Percentiles rank a stretch among this genome's conserved stretches.
These are phyloP conservation scores for Globisporangium rhizosaccharum DNA, from an alignment of 352 stramenopile genomes.

Conservation along the genomic window DNA sequence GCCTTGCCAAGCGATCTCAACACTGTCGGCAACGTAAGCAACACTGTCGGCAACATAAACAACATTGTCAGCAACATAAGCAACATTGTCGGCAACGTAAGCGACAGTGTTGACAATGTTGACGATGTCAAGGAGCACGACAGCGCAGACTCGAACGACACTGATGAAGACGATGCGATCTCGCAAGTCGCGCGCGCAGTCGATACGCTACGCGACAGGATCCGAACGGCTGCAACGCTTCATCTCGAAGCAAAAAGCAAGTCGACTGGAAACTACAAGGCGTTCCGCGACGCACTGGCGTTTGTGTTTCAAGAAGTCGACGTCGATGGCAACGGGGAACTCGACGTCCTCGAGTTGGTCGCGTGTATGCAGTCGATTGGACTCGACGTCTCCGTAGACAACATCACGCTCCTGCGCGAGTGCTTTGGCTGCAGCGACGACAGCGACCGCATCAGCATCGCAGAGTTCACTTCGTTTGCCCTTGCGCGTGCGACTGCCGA, in stretches of 20 bases:
- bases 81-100: neutral
- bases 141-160: neutral
- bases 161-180: conserved; percentile 27
- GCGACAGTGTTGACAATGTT: neutral
- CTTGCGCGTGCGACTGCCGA: conserved; percentile 21
- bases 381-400: conserved; percentile 31
- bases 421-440: conserved; percentile 35
- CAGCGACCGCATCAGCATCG: conserved; percentile 38
- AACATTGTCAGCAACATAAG: too few relatives aligned
- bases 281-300: conserved; percentile 46
- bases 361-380: conserved; percentile 45
- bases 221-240: conserved; percentile 32
- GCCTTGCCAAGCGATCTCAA: conserved; percentile 18
- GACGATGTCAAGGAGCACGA: neutral
- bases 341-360: conserved; percentile 49
- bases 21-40: too few relatives aligned
- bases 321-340: conserved; percentile 37
- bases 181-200: conserved; percentile 17
- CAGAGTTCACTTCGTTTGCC: conserved; percentile 75
- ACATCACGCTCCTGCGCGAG: conserved; percentile 43
- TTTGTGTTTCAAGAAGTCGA: conserved; percentile 58
- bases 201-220: conserved; percentile 24
- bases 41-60: neutral
- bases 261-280: conserved; percentile 29
- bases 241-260: conserved; percentile 25